Evolutionary conservation across 2,329 filamentous ascomycete genomes (phyloP).

Genomic region (Talaromyces albobiverticillius): DNA sequence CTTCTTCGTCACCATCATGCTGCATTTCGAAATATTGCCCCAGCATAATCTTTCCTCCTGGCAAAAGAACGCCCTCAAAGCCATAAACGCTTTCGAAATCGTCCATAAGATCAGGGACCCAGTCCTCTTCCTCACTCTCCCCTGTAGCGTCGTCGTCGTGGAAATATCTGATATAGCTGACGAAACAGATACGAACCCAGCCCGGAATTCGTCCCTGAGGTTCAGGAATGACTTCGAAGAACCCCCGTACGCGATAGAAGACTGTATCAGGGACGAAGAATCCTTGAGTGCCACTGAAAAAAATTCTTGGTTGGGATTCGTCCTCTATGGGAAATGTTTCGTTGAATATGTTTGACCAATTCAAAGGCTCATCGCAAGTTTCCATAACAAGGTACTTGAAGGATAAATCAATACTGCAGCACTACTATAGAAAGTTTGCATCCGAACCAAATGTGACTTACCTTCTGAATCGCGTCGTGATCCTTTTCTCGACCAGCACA

Average conservation of each 20-base stretch:
- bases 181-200: constrained; percentile 38
- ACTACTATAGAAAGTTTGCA: neutral
- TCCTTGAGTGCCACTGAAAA: constrained; percentile 26
- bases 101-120: constrained; percentile 13
- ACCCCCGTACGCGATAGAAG: constrained; percentile 29
- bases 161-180: constrained; percentile 23
- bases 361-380: constrained; percentile 14
- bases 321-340: constrained; percentile 19
- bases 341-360: constrained; percentile 29
- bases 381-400: neutral
- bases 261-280: constrained; percentile 8
- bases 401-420: neutral
- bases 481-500: constrained; percentile 30
- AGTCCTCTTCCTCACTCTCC: constrained; percentile 12
- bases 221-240: constrained; percentile 29
- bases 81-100: constrained; percentile 38
- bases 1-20: constrained; percentile 17
- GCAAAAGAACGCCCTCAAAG: constrained; percentile 49
- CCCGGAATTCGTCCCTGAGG: constrained; percentile 30
- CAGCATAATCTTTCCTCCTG: constrained; percentile 47
- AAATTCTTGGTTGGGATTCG: constrained; percentile 14
- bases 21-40: constrained; percentile 45
- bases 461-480: constrained; percentile 6
- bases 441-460: neutral
- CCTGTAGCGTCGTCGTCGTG: neutral